Evolutionary conservation across 1,139 yeast genomes (phyloP), one percentile per base, ranked within the genome.

Genomic region (Pichia sp.): DNA sequence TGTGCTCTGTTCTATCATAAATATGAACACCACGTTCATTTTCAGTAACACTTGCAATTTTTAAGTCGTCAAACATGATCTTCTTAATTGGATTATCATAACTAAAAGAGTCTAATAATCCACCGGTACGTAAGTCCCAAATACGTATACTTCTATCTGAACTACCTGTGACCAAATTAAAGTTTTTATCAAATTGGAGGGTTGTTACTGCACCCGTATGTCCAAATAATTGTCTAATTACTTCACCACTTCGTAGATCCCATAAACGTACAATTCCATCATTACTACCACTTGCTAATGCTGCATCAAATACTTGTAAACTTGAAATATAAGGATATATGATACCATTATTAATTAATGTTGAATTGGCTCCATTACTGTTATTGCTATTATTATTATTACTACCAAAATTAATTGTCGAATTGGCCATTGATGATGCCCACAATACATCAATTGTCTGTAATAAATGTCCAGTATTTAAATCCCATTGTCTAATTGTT

Each of bases 401-500:
- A 22, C 14, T 42, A 1, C 55, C 55, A 38, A 51, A 55, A 28
- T 56, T 56, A 14, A 53, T 54, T 11, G 43, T 44, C 5, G 60
- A 54, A 36, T 55, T 60, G 56, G 62, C 62, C 60, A 64, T 61
- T 18, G 75, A 73, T 0, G 77, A 70, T 1, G 83, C 82, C 82
- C 83, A 79, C 50, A 80, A 63, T 10, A 81, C 79, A 64, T 81
- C 86, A 52, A 84, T 71, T 0, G 85, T 79, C 62, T 81, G 85
- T 5, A 80, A 62, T 60, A 86, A 79, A 48, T 73, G 71, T 2
- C 86, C 87, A 0, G 83, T 73, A 44, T 87, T 74, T 47, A 87
- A 68, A 61, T 88, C 91, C 97, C 97, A 91, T 41, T 89, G 72
- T 60, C 87, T 84, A 38, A 91, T 77, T 0, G 91, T 77, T 7